These are phyloP conservation scores for Coniferiporia sulphurascens DNA, from an alignment of 1,284 basidiomycete genomes.

Conservation along the genomic window DNA sequence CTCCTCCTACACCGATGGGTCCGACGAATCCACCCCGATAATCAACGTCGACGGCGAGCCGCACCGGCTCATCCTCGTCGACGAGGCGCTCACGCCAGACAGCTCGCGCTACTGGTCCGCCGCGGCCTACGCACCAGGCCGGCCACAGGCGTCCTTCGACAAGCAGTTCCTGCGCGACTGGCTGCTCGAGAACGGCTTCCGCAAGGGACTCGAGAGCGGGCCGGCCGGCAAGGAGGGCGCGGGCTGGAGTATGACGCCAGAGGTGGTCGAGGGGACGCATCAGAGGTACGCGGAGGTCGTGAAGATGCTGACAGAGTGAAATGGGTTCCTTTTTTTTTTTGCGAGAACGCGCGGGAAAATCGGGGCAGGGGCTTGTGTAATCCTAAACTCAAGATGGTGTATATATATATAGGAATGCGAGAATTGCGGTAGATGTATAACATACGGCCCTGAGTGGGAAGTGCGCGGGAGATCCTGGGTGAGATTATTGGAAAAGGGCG, in stretches of 20 bases:
- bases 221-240: conserved; percentile 59
- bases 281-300: conserved; percentile 77
- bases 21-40: conserved; percentile 41
- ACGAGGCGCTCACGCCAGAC: conserved; percentile 96
- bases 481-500: too few relatives aligned
- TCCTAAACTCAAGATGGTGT: background rate
- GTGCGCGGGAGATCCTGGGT: too few relatives aligned
- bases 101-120: conserved; percentile 96
- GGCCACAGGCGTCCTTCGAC: conserved; percentile 87
- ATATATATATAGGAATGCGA: background rate
- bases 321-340: background rate
- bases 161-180: conserved; percentile 97
- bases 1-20: conserved; percentile 15
- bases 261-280: conserved; percentile 75
- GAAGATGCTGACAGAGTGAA: conserved; percentile 48
- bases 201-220: conserved; percentile 74
- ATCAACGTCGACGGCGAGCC: conserved; percentile 25
- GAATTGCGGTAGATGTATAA: too few relatives aligned
- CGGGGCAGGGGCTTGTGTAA: background rate
- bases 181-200: conserved; percentile 70
- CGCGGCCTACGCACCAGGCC: conserved; percentile 68
- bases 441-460: too few relatives aligned
- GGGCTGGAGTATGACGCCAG: conserved; percentile 72
- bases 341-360: background rate
- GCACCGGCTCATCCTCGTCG: conserved; percentile 79